Base-by-base conservation (phyloP, 208 protist genomes). In the Wallacemonas collosoma region DNA sequence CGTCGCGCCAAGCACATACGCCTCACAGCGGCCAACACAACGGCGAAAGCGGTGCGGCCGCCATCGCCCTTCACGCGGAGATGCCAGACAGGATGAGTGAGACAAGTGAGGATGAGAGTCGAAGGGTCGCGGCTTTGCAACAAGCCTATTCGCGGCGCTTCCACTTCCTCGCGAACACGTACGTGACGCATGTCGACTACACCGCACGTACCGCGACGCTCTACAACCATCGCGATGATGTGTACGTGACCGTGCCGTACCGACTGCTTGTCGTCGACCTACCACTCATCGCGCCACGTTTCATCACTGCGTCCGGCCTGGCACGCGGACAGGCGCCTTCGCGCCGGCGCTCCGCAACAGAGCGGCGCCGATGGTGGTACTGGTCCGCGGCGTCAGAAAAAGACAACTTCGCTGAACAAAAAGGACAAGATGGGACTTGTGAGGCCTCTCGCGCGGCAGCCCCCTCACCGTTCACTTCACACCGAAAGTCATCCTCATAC, bases 181-280 rank as follows among this genome's bases (percentile, higher is more conserved):
- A 94, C 73, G 26, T 88, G 8, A 83, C 82, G 38, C 12, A 62
- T 40, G 50, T 96, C 15, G 89, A 94, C 71, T 69, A 64, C 3
- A 38, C 47, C 3, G 53, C 40, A 8, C 80, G 73, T 51, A 68
- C 78, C 47, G 92, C 76, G 4, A 89, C 82, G 11, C 71, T 96
- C n/a, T 93, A 93, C 80, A 91, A 94, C 62, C 88, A 90, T 77
- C 53, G 54, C 35, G 80, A 85, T 6, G 72, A 86, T 47, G 78
- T 78, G 48, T 75, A 85, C 47, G 40, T 85, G 11, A 66, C 68
- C 35, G 56, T 93, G 12, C 83, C 89, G 2, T 96, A 90, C 71
- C 57, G 72, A 8, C 51, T 94, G 45, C 64, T 96, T 58, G 11
- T 94, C 43, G 80, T 96, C 12, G 92, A 96, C 54, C 82, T 96